Evolutionary conservation across 352 stramenopile genomes (phyloP).

Genomic region (Globisporangium iwayamae): DNA sequence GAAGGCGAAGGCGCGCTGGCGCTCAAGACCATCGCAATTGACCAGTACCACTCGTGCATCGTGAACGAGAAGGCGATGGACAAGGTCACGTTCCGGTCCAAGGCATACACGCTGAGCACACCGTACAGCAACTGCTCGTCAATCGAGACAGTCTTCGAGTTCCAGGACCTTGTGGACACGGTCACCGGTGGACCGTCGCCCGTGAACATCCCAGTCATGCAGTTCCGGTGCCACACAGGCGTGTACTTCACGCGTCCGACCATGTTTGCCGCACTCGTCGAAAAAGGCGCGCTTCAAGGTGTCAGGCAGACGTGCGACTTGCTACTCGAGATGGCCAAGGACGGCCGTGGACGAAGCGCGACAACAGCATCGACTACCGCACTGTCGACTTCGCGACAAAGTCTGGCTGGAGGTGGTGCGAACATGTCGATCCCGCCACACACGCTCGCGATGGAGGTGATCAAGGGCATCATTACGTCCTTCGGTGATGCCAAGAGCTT

Average conservation of each 20-base stretch:
- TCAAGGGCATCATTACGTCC: conserved; percentile 42
- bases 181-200: conserved; percentile 10
- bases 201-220: conserved; percentile 19
- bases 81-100: conserved; percentile 43
- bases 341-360: conserved; percentile 12
- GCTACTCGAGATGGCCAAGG: conserved; percentile 21
- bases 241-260: conserved; percentile 29
- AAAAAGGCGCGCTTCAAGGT: conserved; percentile 26
- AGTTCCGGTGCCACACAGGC: conserved; percentile 24
- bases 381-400: neutral
- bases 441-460: conserved; percentile 49
- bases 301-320: conserved; percentile 25
- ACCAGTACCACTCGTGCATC: conserved; percentile 53
- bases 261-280: conserved; percentile 24
- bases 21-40: conserved; percentile 43
- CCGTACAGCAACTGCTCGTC: conserved; percentile 67
- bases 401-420: neutral
- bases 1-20: conserved; percentile 5
- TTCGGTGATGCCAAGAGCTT: conserved; percentile 29
- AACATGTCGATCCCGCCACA: conserved; percentile 21
- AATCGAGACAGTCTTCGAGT: conserved; percentile 51
- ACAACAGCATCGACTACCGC: neutral
- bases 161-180: conserved; percentile 29
- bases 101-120: conserved; percentile 63
- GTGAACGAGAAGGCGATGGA: conserved; percentile 34